phyloP scores from a whole-genome alignment of 2,329 filamentous ascomycete genomes.

The Alternaria novae-zelandiae region DNA sequence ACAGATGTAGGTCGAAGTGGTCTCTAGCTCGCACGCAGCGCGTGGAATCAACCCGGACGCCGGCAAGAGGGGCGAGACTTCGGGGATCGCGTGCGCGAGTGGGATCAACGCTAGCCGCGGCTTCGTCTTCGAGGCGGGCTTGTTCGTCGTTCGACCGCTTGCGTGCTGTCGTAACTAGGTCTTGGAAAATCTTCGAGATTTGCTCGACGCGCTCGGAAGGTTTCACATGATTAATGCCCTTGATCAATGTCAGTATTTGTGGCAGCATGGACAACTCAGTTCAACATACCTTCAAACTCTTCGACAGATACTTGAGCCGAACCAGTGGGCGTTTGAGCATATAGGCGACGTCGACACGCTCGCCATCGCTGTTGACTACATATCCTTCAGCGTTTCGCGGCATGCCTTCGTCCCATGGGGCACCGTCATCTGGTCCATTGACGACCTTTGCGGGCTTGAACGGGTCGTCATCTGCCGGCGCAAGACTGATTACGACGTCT shows the following conservation, averaged over 20 bases:
- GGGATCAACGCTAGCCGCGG: slow-evolving; percentile 82
- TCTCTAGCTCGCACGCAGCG: slow-evolving; percentile 90
- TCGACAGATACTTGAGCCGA: slow-evolving; percentile 84
- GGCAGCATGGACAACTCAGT: neutral
- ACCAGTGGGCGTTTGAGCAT: slow-evolving; percentile 88
- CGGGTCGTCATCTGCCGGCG: slow-evolving; percentile 71
- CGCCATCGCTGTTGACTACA: slow-evolving; percentile 74
- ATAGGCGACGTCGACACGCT: slow-evolving; percentile 92
- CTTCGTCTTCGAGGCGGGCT: slow-evolving; percentile 80
- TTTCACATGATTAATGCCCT: slow-evolving; percentile 64
- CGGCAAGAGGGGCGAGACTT: slow-evolving; percentile 73
- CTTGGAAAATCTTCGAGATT: slow-evolving; percentile 69
- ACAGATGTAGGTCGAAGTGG: slow-evolving; percentile 82
- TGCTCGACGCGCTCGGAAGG: slow-evolving; percentile 64
- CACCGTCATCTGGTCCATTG: slow-evolving; percentile 54
- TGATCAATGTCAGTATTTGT: slow-evolving; percentile 36
- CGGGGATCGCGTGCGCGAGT: slow-evolving; percentile 79
- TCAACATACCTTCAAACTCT: slow-evolving; percentile 72
- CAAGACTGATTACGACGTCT: slow-evolving; percentile 91
- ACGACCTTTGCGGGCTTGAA: slow-evolving; percentile 53
- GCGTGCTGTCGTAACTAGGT: slow-evolving; percentile 77
- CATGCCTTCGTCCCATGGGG: slow-evolving; percentile 62
- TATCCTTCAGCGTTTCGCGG: slow-evolving; percentile 66
- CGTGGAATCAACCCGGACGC: slow-evolving; percentile 73
- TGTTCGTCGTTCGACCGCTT: slow-evolving; percentile 75